Percentiles rank a stretch among this genome's conserved stretches.
These are phyloP conservation scores for Priceomyces carsonii DNA, from an alignment of 805 yeast genomes.

Conservation along the genomic window DNA sequence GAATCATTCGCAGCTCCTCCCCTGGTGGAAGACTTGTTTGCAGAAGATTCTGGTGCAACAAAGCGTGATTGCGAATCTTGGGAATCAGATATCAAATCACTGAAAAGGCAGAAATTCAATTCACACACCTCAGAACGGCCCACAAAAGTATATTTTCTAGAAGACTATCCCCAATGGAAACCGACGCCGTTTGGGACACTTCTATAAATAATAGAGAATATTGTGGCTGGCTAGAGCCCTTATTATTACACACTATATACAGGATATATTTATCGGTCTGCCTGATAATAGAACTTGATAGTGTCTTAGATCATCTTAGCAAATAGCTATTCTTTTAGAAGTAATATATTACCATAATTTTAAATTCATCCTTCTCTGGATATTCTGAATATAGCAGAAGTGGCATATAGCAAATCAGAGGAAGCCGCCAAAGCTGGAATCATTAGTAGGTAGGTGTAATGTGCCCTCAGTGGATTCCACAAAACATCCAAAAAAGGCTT, in stretches of 20 bases:
- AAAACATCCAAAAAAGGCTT: conserved; percentile 78
- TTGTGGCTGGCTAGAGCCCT: conserved; percentile 1
- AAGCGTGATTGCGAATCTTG: too few relatives aligned
- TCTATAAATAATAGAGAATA: conserved; percentile 6
- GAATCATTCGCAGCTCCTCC: conserved; percentile 19
- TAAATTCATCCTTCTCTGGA: too few relatives aligned
- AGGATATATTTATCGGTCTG: too few relatives aligned
- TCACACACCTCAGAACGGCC: conserved; percentile 3
- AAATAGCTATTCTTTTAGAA: too few relatives aligned
- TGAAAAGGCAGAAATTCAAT: conserved; percentile 11
- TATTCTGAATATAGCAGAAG: too few relatives aligned
- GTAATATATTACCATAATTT: too few relatives aligned
- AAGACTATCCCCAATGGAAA: conserved; percentile 42
- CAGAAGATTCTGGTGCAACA: too few relatives aligned
- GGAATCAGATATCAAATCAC: conserved; percentile 13
- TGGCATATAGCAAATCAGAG: too few relatives aligned
- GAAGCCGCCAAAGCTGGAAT: too few relatives aligned
- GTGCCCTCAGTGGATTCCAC: conserved; percentile 70
- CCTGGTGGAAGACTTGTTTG: conserved; percentile 26
- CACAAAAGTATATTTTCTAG: conserved; percentile 27
- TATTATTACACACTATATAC: background rate
- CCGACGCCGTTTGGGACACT: conserved; percentile 56
- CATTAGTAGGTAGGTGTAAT: conserved; percentile 6
- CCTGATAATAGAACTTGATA: too few relatives aligned
- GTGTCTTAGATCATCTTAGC: too few relatives aligned